These are phyloP conservation scores for Cladophialophora carrionii DNA, from an alignment of 2,329 filamentous ascomycete species.

Conservation along the genomic window DNA sequence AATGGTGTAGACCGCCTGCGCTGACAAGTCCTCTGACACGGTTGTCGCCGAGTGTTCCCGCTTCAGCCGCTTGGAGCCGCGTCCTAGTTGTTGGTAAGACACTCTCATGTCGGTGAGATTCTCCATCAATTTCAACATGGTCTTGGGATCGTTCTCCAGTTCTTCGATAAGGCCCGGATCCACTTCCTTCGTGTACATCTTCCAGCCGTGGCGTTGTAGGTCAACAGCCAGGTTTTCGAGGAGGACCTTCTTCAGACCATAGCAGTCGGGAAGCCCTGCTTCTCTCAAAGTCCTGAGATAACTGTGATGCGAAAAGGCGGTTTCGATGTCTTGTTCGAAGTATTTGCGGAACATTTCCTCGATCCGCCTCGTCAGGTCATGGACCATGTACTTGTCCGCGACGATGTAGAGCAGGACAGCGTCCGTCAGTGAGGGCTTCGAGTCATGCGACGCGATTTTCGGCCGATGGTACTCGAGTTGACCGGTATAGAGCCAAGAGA, in stretches of 20 bases:
- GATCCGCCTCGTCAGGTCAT: not conserved
- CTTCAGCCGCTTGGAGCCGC: not conserved
- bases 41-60: not conserved
- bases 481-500: not conserved
- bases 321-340: not conserved
- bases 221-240: not conserved
- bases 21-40: not conserved
- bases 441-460: not conserved
- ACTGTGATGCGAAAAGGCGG: not conserved
- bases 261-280: not conserved
- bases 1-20: not conserved
- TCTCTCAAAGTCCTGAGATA: not conserved
- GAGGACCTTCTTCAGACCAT: not conserved
- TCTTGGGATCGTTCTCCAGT: not conserved
- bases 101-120: not conserved
- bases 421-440: not conserved
- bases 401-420: not conserved
- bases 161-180: not conserved
- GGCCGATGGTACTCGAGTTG: constrained; percentile 4
- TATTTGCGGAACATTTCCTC: constrained; percentile 2
- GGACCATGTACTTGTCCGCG: not conserved
- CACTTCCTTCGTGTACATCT: not conserved
- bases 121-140: not conserved
- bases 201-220: constrained; percentile 1
- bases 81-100: not conserved